Conservation (phyloP, 108 stramenopile genomes). For the Skeletonema marinoi region DNA sequence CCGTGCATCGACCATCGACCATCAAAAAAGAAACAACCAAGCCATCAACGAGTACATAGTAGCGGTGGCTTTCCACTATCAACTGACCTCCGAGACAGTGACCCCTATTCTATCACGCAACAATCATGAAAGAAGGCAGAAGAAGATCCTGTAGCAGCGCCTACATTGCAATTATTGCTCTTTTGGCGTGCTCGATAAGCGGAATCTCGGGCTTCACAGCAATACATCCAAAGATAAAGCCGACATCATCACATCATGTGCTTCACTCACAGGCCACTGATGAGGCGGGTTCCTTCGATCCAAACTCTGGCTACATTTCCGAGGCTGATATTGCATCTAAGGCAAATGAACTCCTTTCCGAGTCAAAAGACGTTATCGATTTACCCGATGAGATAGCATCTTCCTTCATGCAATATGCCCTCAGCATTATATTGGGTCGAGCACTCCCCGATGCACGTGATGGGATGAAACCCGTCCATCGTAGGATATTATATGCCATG, state of each 20-base stretch:
- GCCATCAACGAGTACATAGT: too few species aligned
- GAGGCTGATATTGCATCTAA: conserved; percentile 36
- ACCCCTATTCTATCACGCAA: neutral
- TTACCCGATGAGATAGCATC: conserved; percentile 69
- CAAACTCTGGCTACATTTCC: conserved; percentile 12
- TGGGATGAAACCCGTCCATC: conserved; percentile 96
- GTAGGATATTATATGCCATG: conserved; percentile 96
- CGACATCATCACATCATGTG: neutral
- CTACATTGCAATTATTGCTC: neutral
- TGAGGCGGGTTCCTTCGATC: conserved; percentile 34
- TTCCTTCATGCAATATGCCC: conserved; percentile 93
- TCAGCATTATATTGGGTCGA: conserved; percentile 92
- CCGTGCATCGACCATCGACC: too few species aligned
- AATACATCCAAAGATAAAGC: neutral
- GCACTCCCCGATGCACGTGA: conserved; percentile 96
- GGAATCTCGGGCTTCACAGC: neutral
- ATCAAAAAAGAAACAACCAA: too few species aligned
- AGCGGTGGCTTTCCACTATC: too few species aligned
- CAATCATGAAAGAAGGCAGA: neutral
- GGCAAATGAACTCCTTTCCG: conserved; percentile 41
- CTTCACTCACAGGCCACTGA: conserved; percentile 17
- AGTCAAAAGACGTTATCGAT: conserved; percentile 49
- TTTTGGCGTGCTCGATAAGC: neutral
- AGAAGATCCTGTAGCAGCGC: neutral
- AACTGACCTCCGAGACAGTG: too few species aligned